Evolutionary conservation across 2,329 filamentous ascomycete species (phyloP), one percentile per base, ranked within the genome.

Genomic region (Cladosporium sp.): DNA sequence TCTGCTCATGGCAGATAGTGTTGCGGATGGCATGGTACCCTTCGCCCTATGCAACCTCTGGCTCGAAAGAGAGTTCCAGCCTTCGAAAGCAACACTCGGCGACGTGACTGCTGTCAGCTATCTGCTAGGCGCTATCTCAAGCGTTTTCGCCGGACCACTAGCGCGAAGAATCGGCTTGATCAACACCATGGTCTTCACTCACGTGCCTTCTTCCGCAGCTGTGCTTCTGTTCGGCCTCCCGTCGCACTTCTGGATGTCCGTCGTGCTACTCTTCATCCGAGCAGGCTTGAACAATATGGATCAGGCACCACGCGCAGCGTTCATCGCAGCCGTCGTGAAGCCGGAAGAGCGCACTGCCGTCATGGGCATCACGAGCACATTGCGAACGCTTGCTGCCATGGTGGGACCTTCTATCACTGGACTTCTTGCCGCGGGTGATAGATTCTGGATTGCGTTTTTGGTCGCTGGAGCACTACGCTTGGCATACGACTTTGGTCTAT

Each of bases 201-300:
- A 66, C 41, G 57, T 84, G 0, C 83, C 83, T 0, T 84, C 80
- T 0, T 84, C 81, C 0, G 70, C 78, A 0, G 79, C 82, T 0
- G 78, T 84, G 0, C 60, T 83, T 3, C 59, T 84, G 4, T 83
- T 86, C 47, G 81, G 82, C 0, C 60, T 78, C 0, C 78, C 82
- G 0, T 67, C 66, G 5, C 69, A 67, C 2, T 67, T 83, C 1
- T 72, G 72, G 33, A 60, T 79, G 36, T 78, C 80, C 0, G 74
- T 80, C 1, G 69, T 69, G 0, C 69, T 86, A 0, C 67, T 86
- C 1, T 71, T 84, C 20, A 63, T 85, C 16, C 75, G 83, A 4
- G 73, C 80, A 2, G 79, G 79, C 0, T 69, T 86, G 38, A 85
- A 85, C 59, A 82, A 78, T 54, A 85, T 86, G 80, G 83, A 86